Conservation (phyloP, 495 filamentous ascomycete species). For the Saxophila tyrrhenica region DNA sequence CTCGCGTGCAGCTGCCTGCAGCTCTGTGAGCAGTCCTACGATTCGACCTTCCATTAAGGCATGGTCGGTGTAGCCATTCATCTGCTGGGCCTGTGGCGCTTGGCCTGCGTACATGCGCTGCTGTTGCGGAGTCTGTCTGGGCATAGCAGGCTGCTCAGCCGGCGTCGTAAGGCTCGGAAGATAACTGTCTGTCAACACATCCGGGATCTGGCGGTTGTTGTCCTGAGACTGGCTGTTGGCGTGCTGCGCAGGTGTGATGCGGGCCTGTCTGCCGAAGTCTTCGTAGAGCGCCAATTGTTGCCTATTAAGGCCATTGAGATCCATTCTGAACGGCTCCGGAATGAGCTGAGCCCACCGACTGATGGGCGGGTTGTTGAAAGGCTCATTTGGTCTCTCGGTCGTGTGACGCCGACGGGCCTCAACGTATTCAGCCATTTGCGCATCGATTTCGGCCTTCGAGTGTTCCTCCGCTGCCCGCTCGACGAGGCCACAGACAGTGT, state of each 20-base stretch:
- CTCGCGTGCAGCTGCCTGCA: slow-evolving; percentile 52
- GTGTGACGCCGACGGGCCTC: slow-evolving; percentile 63
- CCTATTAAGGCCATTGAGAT: slow-evolving; percentile 64
- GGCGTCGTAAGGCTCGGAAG: slow-evolving; percentile 64
- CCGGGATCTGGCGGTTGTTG: slow-evolving; percentile 47
- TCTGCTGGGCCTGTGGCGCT: slow-evolving; percentile 23
- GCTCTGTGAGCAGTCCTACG: slow-evolving; percentile 56
- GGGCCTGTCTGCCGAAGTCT: slow-evolving; percentile 77
- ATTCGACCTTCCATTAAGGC: slow-evolving; percentile 52
- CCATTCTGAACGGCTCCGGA: slow-evolving; percentile 77
- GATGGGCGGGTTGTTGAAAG: slow-evolving; percentile 69
- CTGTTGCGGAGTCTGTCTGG: slow-evolving; percentile 52
- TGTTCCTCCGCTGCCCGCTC: slow-evolving; percentile 90
- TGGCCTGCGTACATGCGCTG: slow-evolving; percentile 37
- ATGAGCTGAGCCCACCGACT: slow-evolving; percentile 82
- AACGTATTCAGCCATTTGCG: slow-evolving; percentile 68
- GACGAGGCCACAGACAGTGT: slow-evolving; percentile 80
- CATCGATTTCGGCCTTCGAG: slow-evolving; percentile 85
- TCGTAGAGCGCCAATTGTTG: slow-evolving; percentile 94
- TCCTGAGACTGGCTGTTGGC: slow-evolving; percentile 47
- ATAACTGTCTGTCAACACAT: slow-evolving; percentile 77
- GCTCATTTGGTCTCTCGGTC: slow-evolving; percentile 58
- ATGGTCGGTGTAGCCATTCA: slow-evolving; percentile 56
- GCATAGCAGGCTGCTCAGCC: slow-evolving; percentile 64
- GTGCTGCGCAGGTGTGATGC: slow-evolving; percentile 43